Evolutionary conservation across 306 rosid species (phyloP).

Genomic region (Trichosanthes truncata): DNA sequence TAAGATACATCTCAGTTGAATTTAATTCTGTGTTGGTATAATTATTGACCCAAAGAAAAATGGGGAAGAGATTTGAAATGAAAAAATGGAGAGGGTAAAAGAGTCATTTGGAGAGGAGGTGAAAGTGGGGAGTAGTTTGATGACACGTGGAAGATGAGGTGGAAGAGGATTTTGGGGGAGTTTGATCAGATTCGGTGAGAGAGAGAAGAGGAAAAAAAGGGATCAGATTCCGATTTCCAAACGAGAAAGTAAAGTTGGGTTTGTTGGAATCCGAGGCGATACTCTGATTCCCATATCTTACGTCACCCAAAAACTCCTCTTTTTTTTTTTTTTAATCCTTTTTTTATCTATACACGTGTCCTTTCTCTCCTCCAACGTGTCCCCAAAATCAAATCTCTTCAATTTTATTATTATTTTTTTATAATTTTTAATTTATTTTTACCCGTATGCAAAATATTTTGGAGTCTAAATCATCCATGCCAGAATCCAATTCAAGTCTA

Average conservation of each 20-base stretch:
- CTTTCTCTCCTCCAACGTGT: background rate
- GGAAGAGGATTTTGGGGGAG: background rate
- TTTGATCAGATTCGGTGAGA: background rate
- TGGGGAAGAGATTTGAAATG: no score
- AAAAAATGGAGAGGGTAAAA: no score
- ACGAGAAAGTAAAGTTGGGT: background rate
- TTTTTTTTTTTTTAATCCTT: no score
- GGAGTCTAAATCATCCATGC: no score
- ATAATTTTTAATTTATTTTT: no score
- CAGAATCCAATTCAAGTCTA: no score
- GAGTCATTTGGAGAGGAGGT: background rate
- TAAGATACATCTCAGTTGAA: no score
- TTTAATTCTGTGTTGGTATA: no score
- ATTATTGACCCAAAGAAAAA: no score
- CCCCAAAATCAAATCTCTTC: background rate
- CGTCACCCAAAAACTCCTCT: background rate
- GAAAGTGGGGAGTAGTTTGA: background rate
- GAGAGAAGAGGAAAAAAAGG: background rate
- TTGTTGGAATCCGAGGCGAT: background rate
- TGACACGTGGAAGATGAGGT: background rate
- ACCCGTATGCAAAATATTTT: no score
- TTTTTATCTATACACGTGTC: background rate
- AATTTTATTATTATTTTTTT: no score
- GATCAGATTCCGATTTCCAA: background rate
- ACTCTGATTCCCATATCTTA: background rate